Percentiles rank a stretch among this genome's conserved stretches.
Conservation (phyloP, 768 basidiomycete genomes). For the Boletus rubroflammeus region DNA sequence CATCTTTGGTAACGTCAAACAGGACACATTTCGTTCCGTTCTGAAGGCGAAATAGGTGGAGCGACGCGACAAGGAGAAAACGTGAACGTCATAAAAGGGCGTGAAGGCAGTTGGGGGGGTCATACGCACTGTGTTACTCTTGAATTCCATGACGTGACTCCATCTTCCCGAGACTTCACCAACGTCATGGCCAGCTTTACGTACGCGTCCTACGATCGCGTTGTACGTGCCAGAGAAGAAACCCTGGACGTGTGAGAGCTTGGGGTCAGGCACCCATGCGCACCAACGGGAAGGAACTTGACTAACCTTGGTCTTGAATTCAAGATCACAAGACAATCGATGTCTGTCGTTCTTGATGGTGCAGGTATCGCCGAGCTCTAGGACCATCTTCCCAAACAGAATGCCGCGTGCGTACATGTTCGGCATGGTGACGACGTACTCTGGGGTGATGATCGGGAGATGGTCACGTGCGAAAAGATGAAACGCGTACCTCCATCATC, state of each 20-base stretch:
- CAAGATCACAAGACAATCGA: constrained; percentile 73
- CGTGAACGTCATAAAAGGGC: neutral
- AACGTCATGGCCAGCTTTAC: constrained; percentile 56
- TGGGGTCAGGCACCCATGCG: neutral
- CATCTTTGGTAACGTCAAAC: constrained; percentile 81
- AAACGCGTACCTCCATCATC: constrained; percentile 76
- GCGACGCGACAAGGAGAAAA: neutral
- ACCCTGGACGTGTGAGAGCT: constrained; percentile 47
- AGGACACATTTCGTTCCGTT: constrained; percentile 67
- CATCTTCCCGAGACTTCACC: constrained; percentile 91
- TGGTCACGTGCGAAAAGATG: constrained; percentile 1
- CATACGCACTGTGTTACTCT: constrained; percentile 54
- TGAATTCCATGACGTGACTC: constrained; percentile 88
- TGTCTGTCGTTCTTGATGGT: constrained; percentile 79
- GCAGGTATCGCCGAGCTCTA: constrained; percentile 91
- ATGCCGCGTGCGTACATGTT: constrained; percentile 95
- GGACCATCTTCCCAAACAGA: constrained; percentile 89
- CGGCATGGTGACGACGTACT: constrained; percentile 92
- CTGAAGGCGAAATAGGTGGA: constrained; percentile 32
- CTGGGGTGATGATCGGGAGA: constrained; percentile 34
- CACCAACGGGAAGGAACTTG: neutral
- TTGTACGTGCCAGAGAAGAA: constrained; percentile 99
- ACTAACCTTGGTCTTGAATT: constrained; percentile 94
- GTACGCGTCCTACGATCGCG: constrained; percentile 77
- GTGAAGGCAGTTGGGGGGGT: neutral